A percentile compares a stretch with the other conserved stretches of the same genome.
phyloP scores from a whole-genome alignment of 306 rosid species.

The Pyrus betulifolia region DNA sequence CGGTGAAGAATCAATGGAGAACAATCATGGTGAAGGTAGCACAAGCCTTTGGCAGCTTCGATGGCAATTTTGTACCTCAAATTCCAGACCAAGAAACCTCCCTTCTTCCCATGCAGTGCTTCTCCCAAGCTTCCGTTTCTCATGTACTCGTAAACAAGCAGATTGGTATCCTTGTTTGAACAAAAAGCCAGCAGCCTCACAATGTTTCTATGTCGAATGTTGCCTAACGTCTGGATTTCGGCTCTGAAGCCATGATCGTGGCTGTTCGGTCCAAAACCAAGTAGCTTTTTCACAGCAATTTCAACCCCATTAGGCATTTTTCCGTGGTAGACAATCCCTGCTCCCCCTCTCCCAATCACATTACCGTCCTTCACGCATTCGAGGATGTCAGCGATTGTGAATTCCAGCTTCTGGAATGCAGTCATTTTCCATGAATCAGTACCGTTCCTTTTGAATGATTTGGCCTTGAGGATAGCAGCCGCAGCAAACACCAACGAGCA shows the following conservation, averaged over 20 bases:
- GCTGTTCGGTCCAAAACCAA: slow-evolving; percentile 56
- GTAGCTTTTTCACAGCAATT: slow-evolving; percentile 70
- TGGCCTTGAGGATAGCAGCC: slow-evolving; percentile 67
- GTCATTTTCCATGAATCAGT: slow-evolving; percentile 70
- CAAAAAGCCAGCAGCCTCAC: slow-evolving; percentile 75
- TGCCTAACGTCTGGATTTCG: slow-evolving; percentile 79
- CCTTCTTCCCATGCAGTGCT: slow-evolving; percentile 60
- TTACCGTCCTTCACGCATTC: slow-evolving; percentile 86
- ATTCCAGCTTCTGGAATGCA: slow-evolving; percentile 57
- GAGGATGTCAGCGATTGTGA: slow-evolving; percentile 57
- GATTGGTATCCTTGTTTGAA: slow-evolving; percentile 65
- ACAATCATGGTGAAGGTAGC: slow-evolving; percentile 90
- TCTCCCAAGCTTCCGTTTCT: slow-evolving; percentile 85
- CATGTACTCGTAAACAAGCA: slow-evolving; percentile 83
- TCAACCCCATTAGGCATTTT: slow-evolving; percentile 80
- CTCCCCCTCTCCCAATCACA: slow-evolving; percentile 86
- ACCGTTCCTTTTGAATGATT: slow-evolving; percentile 42
- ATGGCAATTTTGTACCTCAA: slow-evolving; percentile 68
- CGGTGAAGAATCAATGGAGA: slow-evolving; percentile 74
- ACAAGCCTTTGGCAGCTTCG: slow-evolving; percentile 75
- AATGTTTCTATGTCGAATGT: slow-evolving; percentile 79
- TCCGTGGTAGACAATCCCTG: slow-evolving; percentile 87
- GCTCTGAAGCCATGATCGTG: slow-evolving; percentile 80
- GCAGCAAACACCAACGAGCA: slow-evolving; percentile 56
- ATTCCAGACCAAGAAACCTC: slow-evolving; percentile 55